Base-by-base conservation (phyloP, 495 filamentous ascomycete genomes). In the Neurospora terricola region DNA sequence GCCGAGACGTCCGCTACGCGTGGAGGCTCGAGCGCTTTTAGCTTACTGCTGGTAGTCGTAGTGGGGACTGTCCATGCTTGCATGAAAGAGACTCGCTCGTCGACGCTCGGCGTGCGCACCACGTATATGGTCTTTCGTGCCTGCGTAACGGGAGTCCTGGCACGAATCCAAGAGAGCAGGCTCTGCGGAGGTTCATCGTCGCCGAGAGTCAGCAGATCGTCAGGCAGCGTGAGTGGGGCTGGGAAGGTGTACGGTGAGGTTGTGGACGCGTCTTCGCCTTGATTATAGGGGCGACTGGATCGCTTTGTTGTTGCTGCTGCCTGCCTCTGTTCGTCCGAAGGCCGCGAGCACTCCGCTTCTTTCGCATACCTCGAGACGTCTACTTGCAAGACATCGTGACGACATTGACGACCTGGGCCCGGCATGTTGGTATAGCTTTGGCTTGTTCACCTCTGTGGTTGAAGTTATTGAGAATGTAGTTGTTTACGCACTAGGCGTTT, bases 221-320 rank as follows among this genome's bases (percentile, higher is more conserved):
- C 81, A 2, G 90, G 90, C 0, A 92, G 80, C 2, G 91, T 77
- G 14, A 92, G 78, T 0, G 90, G 90, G 0, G 83, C 89, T 1
- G 88, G 90, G 77, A 91, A 92, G 5, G 82, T 77, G 34, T 69
- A 72, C n/a, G 42, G 42, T 21, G 42, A 45, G 42, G 7, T 45
- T 3, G 42, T 45, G 42, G 42, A 45, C 7, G 69, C 54, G 21
- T 5, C 34, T 34, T 34, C 34, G 34, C 34, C 34, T 34, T 34
- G 34, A 34, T 34, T 34, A 34, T 75, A n/a, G 70, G 42, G 37
- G 72, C 69, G 38, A 74, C 71, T 5, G 71, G 14, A 10, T 36
- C 69, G 34, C 42, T 71, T 18, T 69, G 36, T 36, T 38, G 80
- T 79, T 21, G 80, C 72, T 16, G 81, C 82, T 37, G 78, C 78